These are phyloP conservation scores for Seiridium unicorne DNA, from an alignment of 2,329 filamentous ascomycete species.

Conservation along the genomic window DNA sequence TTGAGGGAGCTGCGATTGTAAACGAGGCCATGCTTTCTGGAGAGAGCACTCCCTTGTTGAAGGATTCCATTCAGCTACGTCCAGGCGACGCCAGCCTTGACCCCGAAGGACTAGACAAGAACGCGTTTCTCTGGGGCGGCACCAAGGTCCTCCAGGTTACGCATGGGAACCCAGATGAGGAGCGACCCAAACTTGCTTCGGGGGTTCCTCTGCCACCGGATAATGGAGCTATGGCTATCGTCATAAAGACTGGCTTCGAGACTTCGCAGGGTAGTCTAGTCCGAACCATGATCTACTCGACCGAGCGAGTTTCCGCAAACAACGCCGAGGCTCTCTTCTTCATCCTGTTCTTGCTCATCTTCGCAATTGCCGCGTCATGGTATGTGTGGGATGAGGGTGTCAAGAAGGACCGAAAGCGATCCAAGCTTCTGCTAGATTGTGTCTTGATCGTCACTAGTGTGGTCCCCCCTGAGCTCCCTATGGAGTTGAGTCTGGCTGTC, in stretches of 20 bases:
- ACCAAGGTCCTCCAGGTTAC: slow-evolving; percentile 97
- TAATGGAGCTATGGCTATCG: slow-evolving; percentile 88
- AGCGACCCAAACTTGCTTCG: slow-evolving; percentile 67
- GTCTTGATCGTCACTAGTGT: slow-evolving; percentile 97
- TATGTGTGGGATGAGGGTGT: slow-evolving; percentile 99
- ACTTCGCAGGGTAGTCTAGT: slow-evolving; percentile 97
- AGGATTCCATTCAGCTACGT: slow-evolving; percentile 91
- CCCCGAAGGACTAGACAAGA: slow-evolving; percentile 91
- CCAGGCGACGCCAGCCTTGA: slow-evolving; percentile 80
- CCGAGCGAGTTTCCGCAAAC: slow-evolving; percentile 97
- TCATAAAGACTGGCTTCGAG: slow-evolving; percentile 97
- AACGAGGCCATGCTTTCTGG: slow-evolving; percentile 99
- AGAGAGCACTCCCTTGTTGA: slow-evolving; percentile 93
- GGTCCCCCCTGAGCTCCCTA: slow-evolving; percentile 95
- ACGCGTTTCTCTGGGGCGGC: slow-evolving; percentile 92
- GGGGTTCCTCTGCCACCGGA: slow-evolving; percentile 85
- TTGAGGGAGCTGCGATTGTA: slow-evolving; percentile 94
- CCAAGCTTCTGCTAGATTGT: slow-evolving; percentile 95
- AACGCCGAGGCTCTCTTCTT: slow-evolving; percentile 96
- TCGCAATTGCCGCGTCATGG: slow-evolving; percentile 96
- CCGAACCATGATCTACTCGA: slow-evolving; percentile 99
- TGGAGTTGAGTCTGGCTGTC: slow-evolving; percentile 96
- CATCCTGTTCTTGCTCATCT: slow-evolving; percentile 93
- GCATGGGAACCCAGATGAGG: slow-evolving; percentile 77
- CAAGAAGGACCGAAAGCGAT: slow-evolving; percentile 89